Conservation (phyloP, 2,329 filamentous ascomycete genomes). For the Colletotrichum salicis region DNA sequence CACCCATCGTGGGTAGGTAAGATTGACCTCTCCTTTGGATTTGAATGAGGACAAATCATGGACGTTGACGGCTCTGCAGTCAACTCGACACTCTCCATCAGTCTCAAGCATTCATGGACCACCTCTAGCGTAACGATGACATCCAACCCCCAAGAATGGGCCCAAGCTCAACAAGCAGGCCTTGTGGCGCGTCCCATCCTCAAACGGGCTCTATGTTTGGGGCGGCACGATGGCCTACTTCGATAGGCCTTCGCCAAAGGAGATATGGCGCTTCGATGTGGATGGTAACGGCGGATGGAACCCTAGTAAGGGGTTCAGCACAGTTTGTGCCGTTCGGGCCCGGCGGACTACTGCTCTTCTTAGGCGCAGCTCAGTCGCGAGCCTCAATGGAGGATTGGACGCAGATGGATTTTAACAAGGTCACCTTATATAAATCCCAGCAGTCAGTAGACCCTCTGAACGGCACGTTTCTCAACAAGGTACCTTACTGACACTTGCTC, state of each 20-base stretch:
- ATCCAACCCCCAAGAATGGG: constrained; percentile 42
- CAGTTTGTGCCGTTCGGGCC: constrained; percentile 47
- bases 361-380: constrained; percentile 41
- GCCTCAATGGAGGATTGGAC: too few species aligned
- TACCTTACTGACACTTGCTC: background rate
- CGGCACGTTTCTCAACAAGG: background rate
- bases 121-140: constrained; percentile 44
- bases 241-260: constrained; percentile 26
- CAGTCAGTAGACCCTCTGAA: constrained; percentile 36
- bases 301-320: constrained; percentile 43
- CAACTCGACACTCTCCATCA: constrained; percentile 47
- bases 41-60: too few species aligned
- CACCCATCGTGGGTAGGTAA: constrained; percentile 40
- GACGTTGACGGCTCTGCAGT: constrained; percentile 36
- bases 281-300: constrained; percentile 32
- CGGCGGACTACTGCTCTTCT: constrained; percentile 45
- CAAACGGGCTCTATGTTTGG: constrained; percentile 47
- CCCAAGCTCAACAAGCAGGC: constrained; percentile 45
- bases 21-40: constrained; percentile 4
- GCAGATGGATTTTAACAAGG: constrained; percentile 38
- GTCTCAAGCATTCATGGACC: constrained; percentile 47
- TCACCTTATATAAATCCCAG: constrained; percentile 48
- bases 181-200: constrained; percentile 45
- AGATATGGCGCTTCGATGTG: too few species aligned
- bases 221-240: constrained; percentile 42